Conservation (phyloP, 2,329 filamentous ascomycete species). For the Colletotrichum magnum region DNA sequence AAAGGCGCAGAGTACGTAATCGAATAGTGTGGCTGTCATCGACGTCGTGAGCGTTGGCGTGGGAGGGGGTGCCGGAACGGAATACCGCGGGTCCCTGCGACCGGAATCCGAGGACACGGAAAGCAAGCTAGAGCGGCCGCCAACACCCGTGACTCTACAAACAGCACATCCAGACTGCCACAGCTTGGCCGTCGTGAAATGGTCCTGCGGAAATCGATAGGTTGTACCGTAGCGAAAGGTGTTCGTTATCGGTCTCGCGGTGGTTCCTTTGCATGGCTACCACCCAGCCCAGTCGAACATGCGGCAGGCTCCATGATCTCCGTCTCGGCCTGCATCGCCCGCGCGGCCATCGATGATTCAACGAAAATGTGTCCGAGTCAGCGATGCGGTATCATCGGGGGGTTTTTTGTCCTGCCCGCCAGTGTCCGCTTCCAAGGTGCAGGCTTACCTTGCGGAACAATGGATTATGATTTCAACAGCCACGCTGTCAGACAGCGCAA, state of each 20-base stretch:
- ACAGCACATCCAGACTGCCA: slow-evolving; percentile 1
- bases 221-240: not conserved
- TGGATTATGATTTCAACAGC: too few species aligned
- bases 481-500: too few species aligned
- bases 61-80: not conserved
- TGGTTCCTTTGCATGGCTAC: slow-evolving; percentile 2
- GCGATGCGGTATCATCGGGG: not conserved
- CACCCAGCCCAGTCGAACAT: slow-evolving; percentile 18
- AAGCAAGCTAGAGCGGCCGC: not conserved
- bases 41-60: slow-evolving; percentile 9
- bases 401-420: not conserved
- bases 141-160: not conserved
- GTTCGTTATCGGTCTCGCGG: slow-evolving; percentile 35
- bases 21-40: slow-evolving; percentile 36
- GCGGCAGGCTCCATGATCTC: slow-evolving; percentile 5
- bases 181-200: not conserved
- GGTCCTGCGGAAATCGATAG: not conserved
- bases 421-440: not conserved
- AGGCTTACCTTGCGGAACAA: too few species aligned
- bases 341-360: slow-evolving; percentile 21
- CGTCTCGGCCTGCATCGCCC: slow-evolving; percentile 10
- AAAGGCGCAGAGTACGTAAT: slow-evolving; percentile 7
- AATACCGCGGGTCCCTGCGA: slow-evolving; percentile 20
- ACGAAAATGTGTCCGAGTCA: slow-evolving; percentile 15
- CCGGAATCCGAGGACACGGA: slow-evolving; percentile 30